A percentile compares a stretch with the other conserved stretches of the same genome.
These are phyloP conservation scores for Tulasnella sp. DNA, from an alignment of 768 basidiomycete genomes.

Conservation along the genomic window DNA sequence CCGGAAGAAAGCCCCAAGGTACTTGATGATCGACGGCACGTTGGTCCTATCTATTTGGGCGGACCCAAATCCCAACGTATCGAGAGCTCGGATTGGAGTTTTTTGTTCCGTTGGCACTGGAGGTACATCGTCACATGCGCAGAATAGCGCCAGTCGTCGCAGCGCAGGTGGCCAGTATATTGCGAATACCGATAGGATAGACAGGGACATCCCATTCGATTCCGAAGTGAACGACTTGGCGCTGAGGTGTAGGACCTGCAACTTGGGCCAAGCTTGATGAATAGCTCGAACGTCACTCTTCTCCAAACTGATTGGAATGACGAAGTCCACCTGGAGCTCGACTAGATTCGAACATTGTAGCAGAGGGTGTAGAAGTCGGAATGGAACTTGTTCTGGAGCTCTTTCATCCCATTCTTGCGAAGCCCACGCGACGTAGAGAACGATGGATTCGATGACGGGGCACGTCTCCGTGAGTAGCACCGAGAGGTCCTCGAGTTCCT, in stretches of 20 bases:
- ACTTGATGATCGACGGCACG: not conserved
- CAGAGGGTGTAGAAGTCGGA: not conserved
- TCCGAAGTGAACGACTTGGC: not conserved
- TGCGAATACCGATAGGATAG: not conserved
- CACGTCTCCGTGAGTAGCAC: not conserved
- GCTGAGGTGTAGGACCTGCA: not conserved
- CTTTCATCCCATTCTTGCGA: not conserved
- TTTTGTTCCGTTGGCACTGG: not conserved
- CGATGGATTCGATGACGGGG: not conserved
- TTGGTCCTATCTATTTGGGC: not conserved
- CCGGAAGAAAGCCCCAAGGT: not conserved
- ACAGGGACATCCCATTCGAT: not conserved
- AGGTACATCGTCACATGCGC: not conserved
- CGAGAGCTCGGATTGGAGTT: not conserved
- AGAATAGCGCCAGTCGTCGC: not conserved
- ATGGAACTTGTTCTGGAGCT: not conserved
- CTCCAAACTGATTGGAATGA: not conserved
- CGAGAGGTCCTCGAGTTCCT: slow-evolving; percentile 4
- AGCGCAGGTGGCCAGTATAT: not conserved
- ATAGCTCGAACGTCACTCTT: not conserved
- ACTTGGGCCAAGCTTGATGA: not conserved
- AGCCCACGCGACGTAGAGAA: slow-evolving; percentile 3
- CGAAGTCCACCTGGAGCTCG: slow-evolving; percentile 4
- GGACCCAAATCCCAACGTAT: not conserved
- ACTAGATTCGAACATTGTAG: not conserved